phyloP scores from a whole-genome alignment of 1,139 yeast species.

The Sugiyamaella paludigena region DNA sequence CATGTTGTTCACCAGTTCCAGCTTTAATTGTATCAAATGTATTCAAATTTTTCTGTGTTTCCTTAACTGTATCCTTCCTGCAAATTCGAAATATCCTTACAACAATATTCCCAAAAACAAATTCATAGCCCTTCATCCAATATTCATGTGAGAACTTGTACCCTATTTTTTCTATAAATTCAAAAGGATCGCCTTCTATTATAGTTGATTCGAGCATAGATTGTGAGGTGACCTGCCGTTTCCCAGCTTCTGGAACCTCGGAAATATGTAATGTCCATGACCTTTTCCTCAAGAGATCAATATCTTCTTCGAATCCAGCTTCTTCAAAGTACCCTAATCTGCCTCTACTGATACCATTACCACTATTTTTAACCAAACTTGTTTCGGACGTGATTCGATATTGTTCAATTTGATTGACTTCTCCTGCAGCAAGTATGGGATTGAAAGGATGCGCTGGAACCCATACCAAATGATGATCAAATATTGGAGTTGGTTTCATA shows the following conservation, averaged over 20 bases:
- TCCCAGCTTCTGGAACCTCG: constrained; percentile 89
- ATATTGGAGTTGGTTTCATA: constrained; percentile 33
- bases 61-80: constrained; percentile 25
- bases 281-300: constrained; percentile 17
- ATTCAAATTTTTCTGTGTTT: constrained; percentile 4
- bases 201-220: constrained; percentile 68
- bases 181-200: constrained; percentile 35
- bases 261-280: constrained; percentile 66
- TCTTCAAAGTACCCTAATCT: constrained; percentile 5
- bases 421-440: constrained; percentile 36
- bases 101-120: constrained; percentile 61
- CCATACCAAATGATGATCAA: constrained; percentile 35
- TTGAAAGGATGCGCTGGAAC: constrained; percentile 33
- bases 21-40: no score
- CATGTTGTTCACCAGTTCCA: constrained; percentile 23
- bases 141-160: constrained; percentile 65
- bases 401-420: constrained; percentile 38
- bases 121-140: constrained; percentile 63
- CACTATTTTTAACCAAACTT: background rate
- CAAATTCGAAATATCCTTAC: constrained; percentile 58
- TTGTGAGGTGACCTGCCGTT: constrained; percentile 62
- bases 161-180: constrained; percentile 64
- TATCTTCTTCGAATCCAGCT: constrained; percentile 17
- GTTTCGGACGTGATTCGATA: constrained; percentile 32
- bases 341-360: background rate